Evolutionary conservation across 352 stramenopile genomes (phyloP).

Genomic region (Globisporangium megalacanthum): DNA sequence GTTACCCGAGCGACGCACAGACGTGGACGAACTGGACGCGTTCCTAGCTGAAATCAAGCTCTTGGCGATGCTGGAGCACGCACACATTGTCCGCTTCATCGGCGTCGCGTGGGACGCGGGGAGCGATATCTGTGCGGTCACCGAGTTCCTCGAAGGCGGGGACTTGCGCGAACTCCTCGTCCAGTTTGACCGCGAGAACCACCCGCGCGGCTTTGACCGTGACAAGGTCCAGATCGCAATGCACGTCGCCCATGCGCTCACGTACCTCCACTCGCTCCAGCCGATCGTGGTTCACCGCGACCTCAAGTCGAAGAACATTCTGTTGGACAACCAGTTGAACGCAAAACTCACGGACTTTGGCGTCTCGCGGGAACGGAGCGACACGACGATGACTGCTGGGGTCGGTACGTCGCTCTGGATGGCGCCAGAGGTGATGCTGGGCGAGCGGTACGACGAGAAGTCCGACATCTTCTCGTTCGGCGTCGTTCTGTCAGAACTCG

Average conservation of each 20-base stretch:
- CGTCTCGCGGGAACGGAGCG: conserved; percentile 12
- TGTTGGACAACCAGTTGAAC: conserved; percentile 12
- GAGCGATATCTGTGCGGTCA: conserved; percentile 28
- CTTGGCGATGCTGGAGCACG: conserved; percentile 31
- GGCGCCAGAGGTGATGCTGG: conserved; percentile 41
- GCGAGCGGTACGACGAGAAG: conserved; percentile 31
- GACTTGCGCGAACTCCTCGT: conserved; percentile 27
- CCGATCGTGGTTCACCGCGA: not conserved
- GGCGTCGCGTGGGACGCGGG: conserved; percentile 37
- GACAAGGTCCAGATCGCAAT: conserved; percentile 51
- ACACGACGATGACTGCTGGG: conserved; percentile 26
- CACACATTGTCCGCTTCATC: conserved; percentile 32
- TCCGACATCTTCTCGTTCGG: conserved; percentile 51
- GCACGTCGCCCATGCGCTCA: conserved; percentile 16
- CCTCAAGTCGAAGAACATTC: not conserved
- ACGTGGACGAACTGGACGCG: conserved; percentile 23
- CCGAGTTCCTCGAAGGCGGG: conserved; percentile 39
- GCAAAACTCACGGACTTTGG: too few relatives aligned
- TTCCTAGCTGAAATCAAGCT: conserved; percentile 48
- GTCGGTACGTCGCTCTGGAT: conserved; percentile 42
- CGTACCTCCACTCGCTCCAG: not conserved
- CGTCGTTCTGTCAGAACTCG: conserved; percentile 36
- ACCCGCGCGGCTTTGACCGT: conserved; percentile 29
- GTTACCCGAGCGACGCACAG: conserved; percentile 22
- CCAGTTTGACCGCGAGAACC: conserved; percentile 22